Base-by-base conservation (phyloP, 176 grass and related monocot species). In the Phyllostachys edulis region DNA sequence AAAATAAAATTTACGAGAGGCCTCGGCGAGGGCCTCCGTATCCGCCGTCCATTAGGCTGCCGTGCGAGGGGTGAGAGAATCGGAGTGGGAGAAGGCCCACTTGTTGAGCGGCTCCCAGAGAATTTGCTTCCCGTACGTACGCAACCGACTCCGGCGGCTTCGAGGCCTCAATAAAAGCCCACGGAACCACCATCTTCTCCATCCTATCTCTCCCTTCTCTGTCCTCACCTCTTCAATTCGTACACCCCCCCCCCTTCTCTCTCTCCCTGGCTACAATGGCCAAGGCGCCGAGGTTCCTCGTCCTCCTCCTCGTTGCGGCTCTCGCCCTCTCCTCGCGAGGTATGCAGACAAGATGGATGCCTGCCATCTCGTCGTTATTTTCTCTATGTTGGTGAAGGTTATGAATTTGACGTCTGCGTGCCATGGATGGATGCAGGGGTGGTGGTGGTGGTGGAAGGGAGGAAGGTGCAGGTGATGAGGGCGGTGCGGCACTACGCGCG, bases 141-240 rank as follows among this genome's bases (percentile, higher is more conserved):
- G 63, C 76, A 80, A 74, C 5, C 78, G 26, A 21, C 20, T 5
- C 45, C 49, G 66, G 73, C 79, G n/a, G 21, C 41, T 86, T 86
- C 73, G 84, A 90, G 82, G n/a, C 84, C 65, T 78, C 83, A 60
- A 86, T 86, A 86, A 83, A 86, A 86, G 73, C 67, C 84, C 73
- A 90, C 67, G 73, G 18, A 57, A 75, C 61, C 76, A 36, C 63
- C 47, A 3, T 29, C 29, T 20, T 11, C 40, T 51, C 70, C 50
- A 61, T 89, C 69, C 69, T 26, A 50, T 69, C 21, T 18, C 11
- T 11, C 18, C 4, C 40, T 20, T 20, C n/a, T 7, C 49, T 39
- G 38, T 4, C n/a, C 29, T 29, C 1, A 29, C 1, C 29, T 29
- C 29, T 29, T 29, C 29, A 0, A 46, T 46, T 46, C 45, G 12